Conservation (phyloP, 1,139 yeast species). For the Taiozyma sp. region DNA sequence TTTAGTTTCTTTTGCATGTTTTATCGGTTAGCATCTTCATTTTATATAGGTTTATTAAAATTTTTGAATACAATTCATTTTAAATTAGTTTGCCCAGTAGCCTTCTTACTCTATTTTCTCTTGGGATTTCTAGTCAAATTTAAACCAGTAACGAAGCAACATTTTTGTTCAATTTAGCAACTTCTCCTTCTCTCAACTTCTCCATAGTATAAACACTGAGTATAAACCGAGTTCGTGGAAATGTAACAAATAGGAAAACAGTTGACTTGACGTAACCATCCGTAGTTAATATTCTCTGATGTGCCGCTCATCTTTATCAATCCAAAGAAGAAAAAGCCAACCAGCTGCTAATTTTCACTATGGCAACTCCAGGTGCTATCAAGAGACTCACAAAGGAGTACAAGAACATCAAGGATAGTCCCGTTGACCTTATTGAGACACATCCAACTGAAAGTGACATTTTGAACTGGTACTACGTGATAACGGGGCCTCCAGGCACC, state of each 20-base stretch:
- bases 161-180: no score
- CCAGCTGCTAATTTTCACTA: neutral
- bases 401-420: conserved; percentile 50
- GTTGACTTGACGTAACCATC: no score
- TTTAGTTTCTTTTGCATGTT: conserved; percentile 1
- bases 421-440: conserved; percentile 63
- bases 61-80: neutral
- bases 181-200: no score
- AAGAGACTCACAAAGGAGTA: conserved; percentile 57
- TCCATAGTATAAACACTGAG: no score
- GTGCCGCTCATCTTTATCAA: no score
- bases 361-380: conserved; percentile 16
- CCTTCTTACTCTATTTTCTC: no score
- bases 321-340: no score
- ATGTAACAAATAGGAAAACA: no score
- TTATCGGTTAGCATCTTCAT: neutral
- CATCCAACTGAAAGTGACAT: conserved; percentile 64
- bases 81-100: neutral
- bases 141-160: no score
- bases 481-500: conserved; percentile 71
- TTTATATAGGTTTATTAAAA: neutral
- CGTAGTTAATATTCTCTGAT: no score
- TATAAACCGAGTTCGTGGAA: no score
- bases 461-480: conserved; percentile 68
- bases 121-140: no score